A percentile compares a stretch with the other conserved stretches of the same genome.
Conservation (phyloP, 768 basidiomycete genomes). For the Rhodosporidiobolus odoratus region DNA sequence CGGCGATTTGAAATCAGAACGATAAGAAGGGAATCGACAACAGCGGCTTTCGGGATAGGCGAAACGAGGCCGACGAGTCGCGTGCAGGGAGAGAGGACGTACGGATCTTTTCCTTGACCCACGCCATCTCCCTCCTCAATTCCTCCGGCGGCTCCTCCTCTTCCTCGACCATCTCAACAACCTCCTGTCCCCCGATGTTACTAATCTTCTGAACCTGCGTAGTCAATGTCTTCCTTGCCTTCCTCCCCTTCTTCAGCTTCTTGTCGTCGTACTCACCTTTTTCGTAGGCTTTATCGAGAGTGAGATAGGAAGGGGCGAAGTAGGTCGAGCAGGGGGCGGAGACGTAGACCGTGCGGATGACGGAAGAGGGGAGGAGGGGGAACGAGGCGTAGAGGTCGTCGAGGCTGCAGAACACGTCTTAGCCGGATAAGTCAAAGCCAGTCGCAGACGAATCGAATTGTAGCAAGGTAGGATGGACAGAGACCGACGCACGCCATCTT, state of each 20-base stretch:
- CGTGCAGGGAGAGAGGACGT: neutral
- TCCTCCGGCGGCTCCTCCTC: slow-evolving; percentile 4
- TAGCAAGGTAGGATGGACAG: neutral
- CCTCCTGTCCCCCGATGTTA: neutral
- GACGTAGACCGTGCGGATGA: slow-evolving; percentile 19
- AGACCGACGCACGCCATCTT: slow-evolving; percentile 12
- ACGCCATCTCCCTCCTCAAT: slow-evolving; percentile 20
- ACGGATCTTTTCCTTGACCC: slow-evolving; percentile 10
- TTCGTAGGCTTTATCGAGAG: neutral
- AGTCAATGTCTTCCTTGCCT: neutral
- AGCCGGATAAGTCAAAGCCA: neutral
- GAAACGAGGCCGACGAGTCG: neutral
- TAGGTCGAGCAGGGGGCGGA: neutral
- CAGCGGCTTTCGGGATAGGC: no score
- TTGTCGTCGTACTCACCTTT: slow-evolving; percentile 3
- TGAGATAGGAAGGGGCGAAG: slow-evolving; percentile 21
- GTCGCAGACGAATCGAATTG: no score
- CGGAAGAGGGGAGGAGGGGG: slow-evolving; percentile 9
- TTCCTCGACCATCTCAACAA: neutral
- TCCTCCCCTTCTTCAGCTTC: slow-evolving; percentile 17
- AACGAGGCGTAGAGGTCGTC: slow-evolving; percentile 31
- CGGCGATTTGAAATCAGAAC: neutral
- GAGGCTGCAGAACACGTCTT: slow-evolving; percentile 6
- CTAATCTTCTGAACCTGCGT: neutral
- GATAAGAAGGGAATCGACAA: neutral